A percentile compares a stretch with the other conserved stretches of the same genome.
Evolutionary conservation across 2,329 filamentous ascomycete species (phyloP).

Genomic region (Dissoconium aciculare): DNA sequence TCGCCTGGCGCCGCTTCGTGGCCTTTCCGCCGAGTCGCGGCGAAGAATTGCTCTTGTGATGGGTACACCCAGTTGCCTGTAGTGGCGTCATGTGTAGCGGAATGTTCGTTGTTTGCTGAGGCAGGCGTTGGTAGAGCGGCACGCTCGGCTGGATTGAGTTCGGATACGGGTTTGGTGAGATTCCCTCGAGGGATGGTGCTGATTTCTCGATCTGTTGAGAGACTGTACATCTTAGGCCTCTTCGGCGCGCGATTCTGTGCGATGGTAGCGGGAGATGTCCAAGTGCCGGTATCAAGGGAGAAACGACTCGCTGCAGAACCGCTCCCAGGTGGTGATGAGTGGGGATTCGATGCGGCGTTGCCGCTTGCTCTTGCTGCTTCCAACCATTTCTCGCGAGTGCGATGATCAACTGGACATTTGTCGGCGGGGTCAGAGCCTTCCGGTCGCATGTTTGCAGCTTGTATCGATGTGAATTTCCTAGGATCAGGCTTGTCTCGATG

Average conservation of each 20-base stretch:
- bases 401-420: constrained; percentile 76
- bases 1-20: constrained; percentile 56
- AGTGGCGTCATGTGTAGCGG: constrained; percentile 53
- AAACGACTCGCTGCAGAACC: constrained; percentile 14
- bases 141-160: constrained; percentile 25
- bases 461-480: too few species aligned
- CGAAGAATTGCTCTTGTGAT: constrained; percentile 93
- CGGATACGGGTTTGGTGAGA: constrained; percentile 4
- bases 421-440: constrained; percentile 28
- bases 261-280: constrained; percentile 13
- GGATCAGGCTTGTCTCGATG: too few species aligned
- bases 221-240: constrained; percentile 21
- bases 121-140: constrained; percentile 12
- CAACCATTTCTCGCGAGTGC: constrained; percentile 77
- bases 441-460: constrained; percentile 16
- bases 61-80: constrained; percentile 95
- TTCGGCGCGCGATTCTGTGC: constrained; percentile 15
- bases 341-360: constrained; percentile 5
- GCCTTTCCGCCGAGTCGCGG: constrained; percentile 85
- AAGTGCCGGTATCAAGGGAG: constrained; percentile 22
- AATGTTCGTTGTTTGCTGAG: constrained; percentile 61
- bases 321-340: constrained; percentile 17
- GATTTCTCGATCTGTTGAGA: constrained; percentile 56
- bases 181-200: constrained; percentile 53
- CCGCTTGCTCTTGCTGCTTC: constrained; percentile 43